Evolutionary conservation across 2,329 filamentous ascomycete species (phyloP).

Genomic region (Trichoderma atroviride): DNA sequence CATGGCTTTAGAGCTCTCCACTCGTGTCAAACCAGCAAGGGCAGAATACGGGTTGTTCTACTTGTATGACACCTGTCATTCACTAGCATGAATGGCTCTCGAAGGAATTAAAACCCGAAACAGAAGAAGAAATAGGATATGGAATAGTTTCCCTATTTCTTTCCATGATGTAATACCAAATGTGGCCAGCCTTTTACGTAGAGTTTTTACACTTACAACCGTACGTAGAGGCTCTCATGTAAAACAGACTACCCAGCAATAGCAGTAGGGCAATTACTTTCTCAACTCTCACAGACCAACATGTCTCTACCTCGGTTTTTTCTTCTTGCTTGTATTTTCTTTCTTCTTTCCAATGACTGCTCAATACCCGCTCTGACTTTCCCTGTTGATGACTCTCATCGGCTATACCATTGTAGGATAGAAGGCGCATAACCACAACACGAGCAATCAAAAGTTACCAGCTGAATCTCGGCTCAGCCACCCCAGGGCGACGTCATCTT

Average conservation of each 20-base stretch:
- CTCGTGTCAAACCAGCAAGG: background rate
- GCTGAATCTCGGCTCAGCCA: constrained; percentile 22
- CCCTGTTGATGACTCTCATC: background rate
- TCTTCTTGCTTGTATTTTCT: background rate
- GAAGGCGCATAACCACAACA: background rate
- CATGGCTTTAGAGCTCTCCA: constrained; percentile 1
- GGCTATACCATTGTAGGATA: background rate
- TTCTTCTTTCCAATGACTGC: background rate
- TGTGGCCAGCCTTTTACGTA: background rate
- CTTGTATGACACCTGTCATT: background rate
- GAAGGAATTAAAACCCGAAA: background rate
- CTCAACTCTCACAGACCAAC: background rate
- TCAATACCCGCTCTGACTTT: background rate
- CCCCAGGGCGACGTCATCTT: constrained; percentile 22
- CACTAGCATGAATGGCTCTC: background rate
- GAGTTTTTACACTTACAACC: background rate
- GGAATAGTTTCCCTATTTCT: background rate
- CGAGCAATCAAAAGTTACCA: background rate
- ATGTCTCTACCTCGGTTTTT: background rate
- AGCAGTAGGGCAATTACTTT: background rate
- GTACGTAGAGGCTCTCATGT: background rate
- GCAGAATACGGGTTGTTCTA: background rate
- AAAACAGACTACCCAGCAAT: background rate
- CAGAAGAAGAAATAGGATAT: background rate
- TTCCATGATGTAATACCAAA: background rate